Conservation (phyloP, 1,284 basidiomycete species). For the Pyrrhoderma lamaoense region DNA sequence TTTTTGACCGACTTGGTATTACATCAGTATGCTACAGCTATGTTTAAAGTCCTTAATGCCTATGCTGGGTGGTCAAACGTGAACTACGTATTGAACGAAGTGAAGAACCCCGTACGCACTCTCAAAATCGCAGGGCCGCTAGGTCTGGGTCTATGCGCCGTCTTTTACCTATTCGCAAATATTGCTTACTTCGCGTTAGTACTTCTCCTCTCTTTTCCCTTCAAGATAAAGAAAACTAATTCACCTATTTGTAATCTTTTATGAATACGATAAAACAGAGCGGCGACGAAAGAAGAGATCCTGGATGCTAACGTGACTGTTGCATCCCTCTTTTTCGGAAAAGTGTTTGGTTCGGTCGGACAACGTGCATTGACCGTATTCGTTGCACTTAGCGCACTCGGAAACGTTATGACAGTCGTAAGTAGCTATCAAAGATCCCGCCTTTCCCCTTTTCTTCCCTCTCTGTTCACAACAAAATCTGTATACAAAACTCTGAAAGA, state of each 20-base stretch:
- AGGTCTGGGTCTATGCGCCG: conserved; percentile 39
- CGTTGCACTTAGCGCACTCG: conserved; percentile 33
- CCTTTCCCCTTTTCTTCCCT: too few species aligned
- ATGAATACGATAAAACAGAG: conserved; percentile 21
- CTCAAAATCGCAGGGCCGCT: conserved; percentile 49
- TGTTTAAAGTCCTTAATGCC: conserved; percentile 48
- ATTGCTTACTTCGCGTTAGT: conserved; percentile 42
- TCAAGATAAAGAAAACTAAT: not conserved
- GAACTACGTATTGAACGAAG: conserved; percentile 50
- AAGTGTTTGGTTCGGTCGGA: conserved; percentile 44
- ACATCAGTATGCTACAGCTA: conserved; percentile 48
- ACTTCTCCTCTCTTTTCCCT: conserved; percentile 2
- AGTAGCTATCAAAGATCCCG: not conserved
- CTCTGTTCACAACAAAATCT: too few species aligned
- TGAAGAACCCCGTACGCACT: conserved; percentile 43
- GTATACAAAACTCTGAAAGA: too few species aligned
- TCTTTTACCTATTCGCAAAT: conserved; percentile 45
- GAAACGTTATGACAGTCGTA: not conserved
- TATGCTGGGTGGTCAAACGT: conserved; percentile 50
- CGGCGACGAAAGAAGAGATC: conserved; percentile 40
- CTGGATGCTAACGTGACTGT: conserved; percentile 39
- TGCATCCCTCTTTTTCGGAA: conserved; percentile 46
- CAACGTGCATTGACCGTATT: conserved; percentile 43
- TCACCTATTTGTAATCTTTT: not conserved
- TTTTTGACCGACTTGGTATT: not conserved